These are phyloP conservation scores for Chlorella sp. DNA, from an alignment of 139 green algal genomes.

Conservation along the genomic window DNA sequence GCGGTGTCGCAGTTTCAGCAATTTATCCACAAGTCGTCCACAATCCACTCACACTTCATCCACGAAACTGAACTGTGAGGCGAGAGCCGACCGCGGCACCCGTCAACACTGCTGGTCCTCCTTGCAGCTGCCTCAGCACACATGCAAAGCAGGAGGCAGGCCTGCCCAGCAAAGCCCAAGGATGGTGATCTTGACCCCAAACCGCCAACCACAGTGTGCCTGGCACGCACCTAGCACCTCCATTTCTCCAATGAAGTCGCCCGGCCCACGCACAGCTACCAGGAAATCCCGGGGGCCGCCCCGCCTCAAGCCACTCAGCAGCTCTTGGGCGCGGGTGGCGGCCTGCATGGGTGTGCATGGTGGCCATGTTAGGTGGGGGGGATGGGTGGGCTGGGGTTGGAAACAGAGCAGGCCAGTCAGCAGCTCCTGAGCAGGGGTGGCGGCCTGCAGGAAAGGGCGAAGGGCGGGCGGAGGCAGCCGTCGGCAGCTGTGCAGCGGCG, in stretches of 20 bases:
- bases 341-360: constrained; percentile 28
- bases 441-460: not conserved
- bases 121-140: too few species aligned
- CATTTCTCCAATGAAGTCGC: constrained; percentile 34
- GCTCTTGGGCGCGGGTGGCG: constrained; percentile 21
- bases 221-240: constrained; percentile 1
- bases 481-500: not conserved
- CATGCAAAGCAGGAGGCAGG: not conserved
- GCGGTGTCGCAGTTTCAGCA: too few species aligned
- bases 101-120: too few species aligned
- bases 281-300: constrained; percentile 35
- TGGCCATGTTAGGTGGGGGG: too few species aligned
- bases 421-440: too few species aligned
- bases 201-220: not conserved
- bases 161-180: not conserved
- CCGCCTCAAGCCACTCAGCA: constrained; percentile 28
- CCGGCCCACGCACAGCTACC: constrained; percentile 11
- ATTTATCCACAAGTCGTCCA: too few species aligned
- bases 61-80: too few species aligned
- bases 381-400: too few species aligned
- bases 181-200: too few species aligned
- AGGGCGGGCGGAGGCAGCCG: not conserved
- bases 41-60: too few species aligned
- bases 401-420: not conserved
- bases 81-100: too few species aligned